Percentiles rank a stretch among this genome's conserved stretches.
Evolutionary conservation across 116 monocot genomes (phyloP).

Genomic region (Trichopus zeylanicus): DNA sequence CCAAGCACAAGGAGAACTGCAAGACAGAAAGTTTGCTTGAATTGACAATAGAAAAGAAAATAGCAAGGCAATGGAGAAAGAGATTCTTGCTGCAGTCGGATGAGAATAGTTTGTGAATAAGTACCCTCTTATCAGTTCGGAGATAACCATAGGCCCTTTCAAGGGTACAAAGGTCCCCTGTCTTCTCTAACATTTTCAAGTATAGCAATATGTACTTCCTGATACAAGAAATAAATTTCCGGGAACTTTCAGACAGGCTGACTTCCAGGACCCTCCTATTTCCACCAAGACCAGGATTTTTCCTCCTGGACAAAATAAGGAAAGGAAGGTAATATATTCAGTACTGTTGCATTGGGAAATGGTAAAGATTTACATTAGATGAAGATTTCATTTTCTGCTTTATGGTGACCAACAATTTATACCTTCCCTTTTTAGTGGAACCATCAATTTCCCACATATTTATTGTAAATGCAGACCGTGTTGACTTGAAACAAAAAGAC

Average conservation of each 20-base stretch:
- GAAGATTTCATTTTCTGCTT: not conserved
- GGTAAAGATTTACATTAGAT: not conserved
- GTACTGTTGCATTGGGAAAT: not conserved
- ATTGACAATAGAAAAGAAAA: not conserved
- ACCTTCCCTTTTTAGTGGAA: slow-evolving; percentile 66
- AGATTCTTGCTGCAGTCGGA: not conserved
- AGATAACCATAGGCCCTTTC: slow-evolving; percentile 86
- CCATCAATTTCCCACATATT: slow-evolving; percentile 99
- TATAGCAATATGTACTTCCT: slow-evolving; percentile 91
- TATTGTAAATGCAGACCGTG: slow-evolving; percentile 89
- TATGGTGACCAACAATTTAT: not conserved
- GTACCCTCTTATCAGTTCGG: slow-evolving; percentile 88
- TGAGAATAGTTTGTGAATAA: not conserved
- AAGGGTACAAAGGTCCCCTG: slow-evolving; percentile 64
- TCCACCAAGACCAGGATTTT: slow-evolving; percentile 46
- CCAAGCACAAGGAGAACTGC: slow-evolving; percentile 75
- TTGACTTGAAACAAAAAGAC: slow-evolving; percentile 94
- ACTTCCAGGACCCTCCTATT: slow-evolving; percentile 64
- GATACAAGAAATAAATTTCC: slow-evolving; percentile 97
- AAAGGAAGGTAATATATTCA: not conserved
- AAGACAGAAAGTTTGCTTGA: not conserved
- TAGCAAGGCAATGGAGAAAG: not conserved
- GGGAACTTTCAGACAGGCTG: slow-evolving; percentile 93
- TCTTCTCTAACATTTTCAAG: slow-evolving; percentile 74
- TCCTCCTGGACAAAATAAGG: slow-evolving; percentile 31